Evolutionary conservation across 1,284 basidiomycete species (phyloP).

Genomic region (Rhizoctonia solani): DNA sequence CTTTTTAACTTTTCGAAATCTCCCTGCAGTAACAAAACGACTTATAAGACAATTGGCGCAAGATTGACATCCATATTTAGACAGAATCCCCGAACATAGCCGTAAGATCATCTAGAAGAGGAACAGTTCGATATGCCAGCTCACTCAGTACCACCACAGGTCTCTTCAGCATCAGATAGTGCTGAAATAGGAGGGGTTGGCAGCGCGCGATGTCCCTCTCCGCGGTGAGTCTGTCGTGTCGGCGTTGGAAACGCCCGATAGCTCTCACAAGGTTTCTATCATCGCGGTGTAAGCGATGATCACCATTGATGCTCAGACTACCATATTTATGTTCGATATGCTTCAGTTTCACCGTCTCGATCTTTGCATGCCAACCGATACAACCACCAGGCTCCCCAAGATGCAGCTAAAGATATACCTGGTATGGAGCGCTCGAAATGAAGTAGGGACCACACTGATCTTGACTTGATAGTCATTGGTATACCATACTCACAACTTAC

Average conservation of each 20-base stretch:
- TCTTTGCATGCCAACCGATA: conserved; percentile 23
- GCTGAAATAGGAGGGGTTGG: conserved; percentile 12
- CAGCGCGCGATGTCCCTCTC: conserved; percentile 26
- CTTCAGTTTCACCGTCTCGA: not conserved
- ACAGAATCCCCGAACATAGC: not conserved
- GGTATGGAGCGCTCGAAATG: not conserved
- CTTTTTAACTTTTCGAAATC: no score
- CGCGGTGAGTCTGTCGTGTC: conserved; percentile 15
- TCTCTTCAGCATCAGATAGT: conserved; percentile 4
- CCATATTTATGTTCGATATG: not conserved
- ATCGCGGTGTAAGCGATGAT: conserved; percentile 15
- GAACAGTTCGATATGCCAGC: conserved; percentile 12
- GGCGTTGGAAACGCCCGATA: conserved; percentile 21
- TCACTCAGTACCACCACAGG: conserved; percentile 16
- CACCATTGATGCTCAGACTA: conserved; percentile 17
- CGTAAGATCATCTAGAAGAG: conserved; percentile 1
- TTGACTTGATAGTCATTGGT: conserved; percentile 45
- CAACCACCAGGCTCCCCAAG: conserved; percentile 16
- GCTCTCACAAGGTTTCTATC: conserved; percentile 14
- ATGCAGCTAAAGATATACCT: conserved; percentile 32
- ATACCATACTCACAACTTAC: conserved; percentile 71
- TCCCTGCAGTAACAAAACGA: no score
- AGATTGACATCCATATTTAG: conserved; percentile 24
- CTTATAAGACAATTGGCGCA: no score
- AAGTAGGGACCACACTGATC: not conserved